A percentile compares a stretch with the other conserved stretches of the same genome.
Evolutionary conservation across 768 basidiomycete genomes (phyloP).

Genomic region (Xerocomus brunneocitrinus): DNA sequence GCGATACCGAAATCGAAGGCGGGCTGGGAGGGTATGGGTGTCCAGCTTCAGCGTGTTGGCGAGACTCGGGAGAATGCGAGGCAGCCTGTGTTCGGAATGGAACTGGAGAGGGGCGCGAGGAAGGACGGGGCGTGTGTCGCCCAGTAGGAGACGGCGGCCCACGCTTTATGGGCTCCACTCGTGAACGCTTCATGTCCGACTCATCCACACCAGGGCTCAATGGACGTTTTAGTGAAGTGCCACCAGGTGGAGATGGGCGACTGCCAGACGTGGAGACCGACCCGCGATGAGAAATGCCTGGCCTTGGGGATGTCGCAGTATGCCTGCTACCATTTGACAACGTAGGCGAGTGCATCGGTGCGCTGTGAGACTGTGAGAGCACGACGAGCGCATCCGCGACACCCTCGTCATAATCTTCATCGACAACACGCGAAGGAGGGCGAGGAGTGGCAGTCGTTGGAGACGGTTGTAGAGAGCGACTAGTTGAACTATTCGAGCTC

Average conservation of each 20-base stretch:
- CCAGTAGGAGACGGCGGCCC: conserved; percentile 50
- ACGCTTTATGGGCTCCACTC: conserved; percentile 51
- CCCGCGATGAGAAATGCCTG: conserved; percentile 50
- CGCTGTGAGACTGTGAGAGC: conserved; percentile 44
- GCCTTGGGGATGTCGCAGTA: conserved; percentile 44
- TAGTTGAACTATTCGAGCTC: conserved; percentile 62
- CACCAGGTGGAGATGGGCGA: conserved; percentile 57
- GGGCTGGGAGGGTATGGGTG: conserved; percentile 39
- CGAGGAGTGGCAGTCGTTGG: conserved; percentile 59
- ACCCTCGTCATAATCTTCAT: conserved; percentile 94
- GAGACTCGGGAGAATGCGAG: conserved; percentile 65
- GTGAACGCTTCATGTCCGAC: conserved; percentile 55
- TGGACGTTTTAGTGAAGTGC: conserved; percentile 56
- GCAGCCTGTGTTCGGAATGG: conserved; percentile 70
- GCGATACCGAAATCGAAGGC: conserved; percentile 55
- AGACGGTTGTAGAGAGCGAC: conserved; percentile 65
- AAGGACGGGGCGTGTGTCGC: conserved; percentile 51
- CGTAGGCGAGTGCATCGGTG: conserved; percentile 47
- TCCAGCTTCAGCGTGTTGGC: conserved; percentile 35
- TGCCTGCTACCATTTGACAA: conserved; percentile 55
- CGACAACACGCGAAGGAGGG: conserved; percentile 64
- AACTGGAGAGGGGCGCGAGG: conserved; percentile 63
- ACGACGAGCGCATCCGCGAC: conserved; percentile 83
- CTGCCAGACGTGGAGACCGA: conserved; percentile 64
- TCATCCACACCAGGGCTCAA: conserved; percentile 68